Evolutionary conservation across 352 stramenopile species (phyloP), one percentile per base, ranked within the genome.

Genomic region (Pythium chondricola): DNA sequence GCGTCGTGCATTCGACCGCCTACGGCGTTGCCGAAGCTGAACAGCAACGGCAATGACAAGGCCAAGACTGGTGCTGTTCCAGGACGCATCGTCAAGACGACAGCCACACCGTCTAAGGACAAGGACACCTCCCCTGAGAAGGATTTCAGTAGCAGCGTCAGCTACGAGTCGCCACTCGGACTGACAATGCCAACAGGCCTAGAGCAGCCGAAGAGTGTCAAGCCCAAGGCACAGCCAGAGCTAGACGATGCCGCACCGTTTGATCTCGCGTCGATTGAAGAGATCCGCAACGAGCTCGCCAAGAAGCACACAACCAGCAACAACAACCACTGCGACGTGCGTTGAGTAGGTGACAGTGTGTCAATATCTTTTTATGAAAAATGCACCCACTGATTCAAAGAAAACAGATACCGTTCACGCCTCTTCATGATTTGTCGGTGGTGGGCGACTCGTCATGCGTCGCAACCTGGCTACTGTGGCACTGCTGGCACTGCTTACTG

Each of bases 211-310:
- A 53, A 61, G 40, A 16, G 21, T 2, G n/a, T n/a, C n/a, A n/a
- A n/a, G n/a, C n/a, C n/a, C n/a, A 42, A 43, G 31, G 8, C 21
- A 0, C 57, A 57, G 26, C 47, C 55, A 26, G 52, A 61, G 39
- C 55, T 61, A 30, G 54, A 56, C 21, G 47, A 62, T 22, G 13
- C 55, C 38, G 50, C 42, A 26, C 64, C 71, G 10, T 84, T 88
- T 22, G 74, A 84, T 41, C 61, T 48, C 26, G 56, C 64, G 8
- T 81, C 74, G 4, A 67, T 86, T 18, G 72, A 63, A 18, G 74
- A 83, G 53, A 83, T 85, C 48, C 74, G 72, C 27, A 64, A 57
- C 4, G 67, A 79, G 48, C 52, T 88, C 25, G 61, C 71, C 33
- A 71, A 58, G 9, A 86, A 83, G 51, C 72, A 88, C 47, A 49